These are phyloP conservation scores for Flaveria trinervia DNA, from an alignment of 129 eudicot species.

Conservation along the genomic window DNA sequence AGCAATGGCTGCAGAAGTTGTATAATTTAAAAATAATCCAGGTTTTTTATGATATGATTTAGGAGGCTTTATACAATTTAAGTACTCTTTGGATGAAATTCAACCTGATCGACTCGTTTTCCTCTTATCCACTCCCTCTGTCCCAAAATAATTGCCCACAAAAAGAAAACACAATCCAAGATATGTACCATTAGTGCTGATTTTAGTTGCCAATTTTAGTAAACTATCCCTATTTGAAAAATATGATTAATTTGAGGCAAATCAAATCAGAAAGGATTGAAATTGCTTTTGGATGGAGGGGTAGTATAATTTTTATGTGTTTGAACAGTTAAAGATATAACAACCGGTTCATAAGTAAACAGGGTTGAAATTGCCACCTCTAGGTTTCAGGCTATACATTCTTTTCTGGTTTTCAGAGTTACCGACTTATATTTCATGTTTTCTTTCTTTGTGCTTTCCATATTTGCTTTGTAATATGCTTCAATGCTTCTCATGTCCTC, in stretches of 20 bases:
- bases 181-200: background rate
- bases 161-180: background rate
- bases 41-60: background rate
- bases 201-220: background rate
- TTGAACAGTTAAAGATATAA: background rate
- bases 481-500: conserved; percentile 85
- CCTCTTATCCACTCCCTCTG: background rate
- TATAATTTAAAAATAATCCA: background rate
- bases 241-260: background rate
- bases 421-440: conserved; percentile 71
- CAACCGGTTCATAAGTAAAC: background rate
- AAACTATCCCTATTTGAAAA: background rate
- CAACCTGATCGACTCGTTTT: background rate
- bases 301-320: background rate
- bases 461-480: conserved; percentile 79
- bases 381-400: conserved; percentile 15
- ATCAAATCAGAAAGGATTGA: background rate
- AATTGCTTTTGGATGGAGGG: background rate
- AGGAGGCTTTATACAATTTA: background rate
- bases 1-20: background rate
- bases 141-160: background rate
- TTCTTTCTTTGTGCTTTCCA: conserved; percentile 69
- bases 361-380: conserved; percentile 18
- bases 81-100: background rate
- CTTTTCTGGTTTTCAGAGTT: conserved; percentile 24